Conservation (phyloP, 345 rosid species). For the Luvunga scandens region DNA sequence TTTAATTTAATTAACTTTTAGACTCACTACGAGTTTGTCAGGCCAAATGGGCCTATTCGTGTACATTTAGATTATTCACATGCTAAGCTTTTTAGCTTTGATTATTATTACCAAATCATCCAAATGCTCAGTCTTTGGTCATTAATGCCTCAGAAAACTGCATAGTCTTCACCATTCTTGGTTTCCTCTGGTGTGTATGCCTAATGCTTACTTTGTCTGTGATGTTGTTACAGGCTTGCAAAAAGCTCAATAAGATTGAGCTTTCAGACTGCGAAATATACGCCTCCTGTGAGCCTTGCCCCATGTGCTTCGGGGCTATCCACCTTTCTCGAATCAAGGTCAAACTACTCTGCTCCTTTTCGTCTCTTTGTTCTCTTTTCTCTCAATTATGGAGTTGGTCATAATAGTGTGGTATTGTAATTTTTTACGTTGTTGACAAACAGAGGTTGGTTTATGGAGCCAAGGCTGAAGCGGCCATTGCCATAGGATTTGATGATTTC, state of each 20-base stretch:
- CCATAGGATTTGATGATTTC: conserved; percentile 62
- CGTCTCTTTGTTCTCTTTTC: background rate
- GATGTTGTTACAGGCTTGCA: conserved; percentile 46
- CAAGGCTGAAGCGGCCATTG: conserved; percentile 72
- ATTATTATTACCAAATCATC: background rate
- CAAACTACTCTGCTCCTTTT: background rate
- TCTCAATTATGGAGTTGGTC: background rate
- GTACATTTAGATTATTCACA: background rate
- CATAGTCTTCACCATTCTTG: background rate
- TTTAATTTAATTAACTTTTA: background rate
- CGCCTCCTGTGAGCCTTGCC: conserved; percentile 71
- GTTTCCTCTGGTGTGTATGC: background rate
- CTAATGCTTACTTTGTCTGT: background rate
- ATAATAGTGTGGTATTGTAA: background rate
- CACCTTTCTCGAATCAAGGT: conserved; percentile 64
- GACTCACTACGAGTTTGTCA: background rate
- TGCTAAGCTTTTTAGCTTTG: background rate
- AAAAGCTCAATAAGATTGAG: conserved; percentile 52
- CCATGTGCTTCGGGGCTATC: conserved; percentile 74
- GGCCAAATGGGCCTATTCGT: background rate
- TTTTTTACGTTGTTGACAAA: background rate
- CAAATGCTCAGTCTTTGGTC: background rate
- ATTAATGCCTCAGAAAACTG: conserved; percentile 1
- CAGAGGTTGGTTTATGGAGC: conserved; percentile 72
- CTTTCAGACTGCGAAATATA: conserved; percentile 65